These are phyloP conservation scores for Fonsecaea multimorphosa DNA, from an alignment of 2,329 filamentous ascomycete genomes.

Conservation along the genomic window DNA sequence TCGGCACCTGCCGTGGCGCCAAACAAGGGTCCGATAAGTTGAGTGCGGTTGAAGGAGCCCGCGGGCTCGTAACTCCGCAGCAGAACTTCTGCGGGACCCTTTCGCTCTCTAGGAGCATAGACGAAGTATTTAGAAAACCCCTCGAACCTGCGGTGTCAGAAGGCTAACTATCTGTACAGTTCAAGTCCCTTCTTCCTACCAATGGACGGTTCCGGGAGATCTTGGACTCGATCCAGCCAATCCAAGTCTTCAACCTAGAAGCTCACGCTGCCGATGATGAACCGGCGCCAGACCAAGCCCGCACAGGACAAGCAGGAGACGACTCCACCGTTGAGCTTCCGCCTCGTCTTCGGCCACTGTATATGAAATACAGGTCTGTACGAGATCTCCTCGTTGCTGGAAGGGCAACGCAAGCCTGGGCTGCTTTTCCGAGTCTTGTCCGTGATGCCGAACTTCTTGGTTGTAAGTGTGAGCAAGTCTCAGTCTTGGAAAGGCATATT, in stretches of 20 bases:
- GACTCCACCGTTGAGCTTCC: neutral
- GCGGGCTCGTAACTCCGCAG: slow-evolving; percentile 13
- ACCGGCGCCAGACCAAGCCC: neutral
- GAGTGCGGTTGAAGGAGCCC: slow-evolving; percentile 11
- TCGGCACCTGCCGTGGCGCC: neutral
- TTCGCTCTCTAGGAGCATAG: slow-evolving; percentile 29
- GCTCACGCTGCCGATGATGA: neutral
- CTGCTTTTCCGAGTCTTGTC: slow-evolving; percentile 24
- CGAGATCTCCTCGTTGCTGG: slow-evolving; percentile 27
- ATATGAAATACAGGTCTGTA: slow-evolving; percentile 22
- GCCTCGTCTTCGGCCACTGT: slow-evolving; percentile 18
- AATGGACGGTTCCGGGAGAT: slow-evolving; percentile 16
- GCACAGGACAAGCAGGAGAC: neutral
- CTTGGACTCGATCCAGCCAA: slow-evolving; percentile 22
- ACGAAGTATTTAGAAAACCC: slow-evolving; percentile 23
- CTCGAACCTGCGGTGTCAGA: neutral
- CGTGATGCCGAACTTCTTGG: slow-evolving; percentile 30
- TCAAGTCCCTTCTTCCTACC: slow-evolving; percentile 22
- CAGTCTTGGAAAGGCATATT: neutral
- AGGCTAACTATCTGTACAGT: slow-evolving; percentile 20
- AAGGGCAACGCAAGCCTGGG: slow-evolving; percentile 30
- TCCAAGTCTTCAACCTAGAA: slow-evolving; percentile 24
- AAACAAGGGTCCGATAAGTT: slow-evolving; percentile 8
- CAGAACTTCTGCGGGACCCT: slow-evolving; percentile 28
- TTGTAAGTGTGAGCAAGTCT: slow-evolving; percentile 21